These are phyloP conservation scores for Calonectria ilicicola DNA, from an alignment of 2,329 filamentous ascomycete species.

Conservation along the genomic window DNA sequence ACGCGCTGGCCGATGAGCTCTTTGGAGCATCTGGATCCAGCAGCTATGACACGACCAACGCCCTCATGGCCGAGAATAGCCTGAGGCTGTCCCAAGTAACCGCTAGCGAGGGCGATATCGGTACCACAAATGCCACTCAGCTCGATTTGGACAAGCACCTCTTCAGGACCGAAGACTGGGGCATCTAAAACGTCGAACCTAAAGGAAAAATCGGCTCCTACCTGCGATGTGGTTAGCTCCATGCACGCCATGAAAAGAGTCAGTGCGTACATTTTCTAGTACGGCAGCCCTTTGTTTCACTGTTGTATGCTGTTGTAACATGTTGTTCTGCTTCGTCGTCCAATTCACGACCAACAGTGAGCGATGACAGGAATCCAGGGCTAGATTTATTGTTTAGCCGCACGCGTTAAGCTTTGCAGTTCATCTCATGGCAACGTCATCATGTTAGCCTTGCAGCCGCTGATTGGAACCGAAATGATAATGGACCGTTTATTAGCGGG, in stretches of 20 bases:
- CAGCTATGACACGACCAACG: slow-evolving; percentile 51
- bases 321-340: not conserved
- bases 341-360: not conserved
- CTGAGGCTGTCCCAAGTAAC: slow-evolving; percentile 50
- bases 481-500: not conserved
- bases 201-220: not conserved
- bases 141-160: slow-evolving; percentile 49
- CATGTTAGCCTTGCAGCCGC: not conserved
- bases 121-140: slow-evolving; percentile 54
- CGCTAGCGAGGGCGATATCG: slow-evolving; percentile 52
- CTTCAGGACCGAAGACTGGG: slow-evolving; percentile 35
- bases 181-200: not conserved
- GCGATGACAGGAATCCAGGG: not conserved
- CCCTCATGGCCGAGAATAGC: slow-evolving; percentile 58
- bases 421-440: not conserved
- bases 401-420: not conserved
- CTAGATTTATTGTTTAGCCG: not conserved
- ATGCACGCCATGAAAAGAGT: not conserved
- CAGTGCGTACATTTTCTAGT: not conserved
- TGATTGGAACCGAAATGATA: not conserved
- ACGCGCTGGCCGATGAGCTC: slow-evolving; percentile 49
- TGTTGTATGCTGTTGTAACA: not conserved
- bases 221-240: not conserved
- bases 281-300: not conserved
- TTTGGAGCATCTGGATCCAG: slow-evolving; percentile 49